phyloP scores from a whole-genome alignment of 2,329 filamentous ascomycete genomes.

The Ceratocystis ficicola region DNA sequence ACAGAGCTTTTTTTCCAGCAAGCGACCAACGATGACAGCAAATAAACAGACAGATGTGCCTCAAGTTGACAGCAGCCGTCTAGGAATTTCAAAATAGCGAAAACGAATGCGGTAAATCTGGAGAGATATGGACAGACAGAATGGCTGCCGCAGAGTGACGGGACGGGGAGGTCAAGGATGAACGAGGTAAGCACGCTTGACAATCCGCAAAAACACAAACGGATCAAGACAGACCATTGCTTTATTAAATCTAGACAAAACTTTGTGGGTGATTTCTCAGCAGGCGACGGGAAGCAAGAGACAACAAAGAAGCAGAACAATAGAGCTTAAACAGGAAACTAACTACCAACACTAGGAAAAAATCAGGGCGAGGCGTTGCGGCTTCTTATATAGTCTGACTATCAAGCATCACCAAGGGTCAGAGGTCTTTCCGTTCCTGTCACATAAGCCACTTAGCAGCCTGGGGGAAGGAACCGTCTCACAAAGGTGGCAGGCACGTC shows the following conservation, averaged over 20 bases:
- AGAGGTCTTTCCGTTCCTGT: neutral
- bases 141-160: neutral
- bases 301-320: neutral
- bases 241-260: neutral
- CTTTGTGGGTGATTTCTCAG: neutral
- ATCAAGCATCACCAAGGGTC: too few species aligned
- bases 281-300: neutral
- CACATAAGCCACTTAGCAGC: neutral
- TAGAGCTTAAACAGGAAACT: neutral
- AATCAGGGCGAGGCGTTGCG: too few species aligned
- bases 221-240: neutral
- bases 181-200: neutral
- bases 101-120: neutral
- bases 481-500: neutral
- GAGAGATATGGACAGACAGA: neutral
- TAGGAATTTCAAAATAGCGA: neutral
- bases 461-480: neutral
- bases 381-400: too few species aligned
- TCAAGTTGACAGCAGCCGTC: neutral
- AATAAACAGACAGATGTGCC: neutral
- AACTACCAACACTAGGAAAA: neutral
- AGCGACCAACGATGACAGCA: neutral
- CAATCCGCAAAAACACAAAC: neutral
- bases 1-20: neutral
- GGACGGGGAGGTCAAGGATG: neutral